Evolutionary conservation across 768 basidiomycete species (phyloP), one percentile per base, ranked within the genome.

Genomic region (Amanita subjunquillea): DNA sequence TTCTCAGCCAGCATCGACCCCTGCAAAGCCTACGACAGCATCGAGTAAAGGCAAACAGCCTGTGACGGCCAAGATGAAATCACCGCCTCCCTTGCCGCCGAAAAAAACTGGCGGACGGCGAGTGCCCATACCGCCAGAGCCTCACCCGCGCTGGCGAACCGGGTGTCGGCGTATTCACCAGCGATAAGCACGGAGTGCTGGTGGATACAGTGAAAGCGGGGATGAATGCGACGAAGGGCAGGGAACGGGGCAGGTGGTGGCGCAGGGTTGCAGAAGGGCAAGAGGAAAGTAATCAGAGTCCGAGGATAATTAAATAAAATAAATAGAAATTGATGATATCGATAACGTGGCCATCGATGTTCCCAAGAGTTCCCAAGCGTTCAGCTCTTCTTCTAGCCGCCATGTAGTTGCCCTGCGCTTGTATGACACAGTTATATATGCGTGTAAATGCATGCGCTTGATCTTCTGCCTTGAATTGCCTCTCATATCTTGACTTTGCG

Each of bases 161-260:
- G 93, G 34, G 73, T 91, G 17, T 90, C 89, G 6, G 74, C 83
- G 2, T 90, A 91, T 60, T 89, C 87, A 1, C 91, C 91, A 6
- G 79, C 84, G 7, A 69, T 91, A 7, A 78, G 85, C 34, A 75
- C 82, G 0, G 90, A 5, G 78, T 91, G 41, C 75, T 93, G 32
- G 73, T 95, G 34, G 86, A 91, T 37, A 80, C 89, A 0, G 77
- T 93, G 37, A 92, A 91, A 65, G 87, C 90, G 0, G 91, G 90
- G 1, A 83, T 92, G 80, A 88, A 76, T 59, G 77, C 83, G 30
- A 80, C 83, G 51, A 54, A 23, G 37, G 34, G 6, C 45, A 75
- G 48, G 66, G 66, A 9, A 67, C 62, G 48, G 54, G 10, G 61
- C 64, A 12, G 60, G 69, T 6, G 76, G 75, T 46, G 67, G 69